Evolutionary conservation across 1,284 basidiomycete species (phyloP).

Genomic region (Leccinum angustisporum): DNA sequence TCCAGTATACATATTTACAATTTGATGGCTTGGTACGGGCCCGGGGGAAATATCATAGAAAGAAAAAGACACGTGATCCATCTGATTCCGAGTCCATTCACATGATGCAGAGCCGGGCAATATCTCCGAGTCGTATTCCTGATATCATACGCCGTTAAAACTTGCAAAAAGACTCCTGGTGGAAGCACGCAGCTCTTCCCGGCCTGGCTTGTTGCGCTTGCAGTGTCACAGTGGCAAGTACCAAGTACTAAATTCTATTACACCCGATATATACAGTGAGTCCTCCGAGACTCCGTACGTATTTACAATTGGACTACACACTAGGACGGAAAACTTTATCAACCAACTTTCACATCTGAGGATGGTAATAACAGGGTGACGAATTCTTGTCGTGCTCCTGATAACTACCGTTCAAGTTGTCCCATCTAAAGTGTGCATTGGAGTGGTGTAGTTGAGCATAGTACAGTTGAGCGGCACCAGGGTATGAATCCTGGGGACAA

Average conservation of each 20-base stretch:
- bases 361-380: background rate
- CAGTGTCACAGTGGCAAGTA: background rate
- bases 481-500: background rate
- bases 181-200: too few relatives aligned
- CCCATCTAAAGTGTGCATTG: background rate
- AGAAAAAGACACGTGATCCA: too few relatives aligned
- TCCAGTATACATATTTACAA: background rate
- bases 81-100: too few relatives aligned
- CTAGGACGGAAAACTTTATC: background rate
- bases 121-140: too few relatives aligned
- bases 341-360: background rate
- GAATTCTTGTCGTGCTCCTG: background rate
- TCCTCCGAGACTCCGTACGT: background rate
- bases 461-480: background rate
- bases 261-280: background rate
- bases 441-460: background rate
- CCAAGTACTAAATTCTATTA: background rate
- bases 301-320: background rate
- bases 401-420: background rate
- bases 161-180: too few relatives aligned
- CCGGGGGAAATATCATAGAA: too few relatives aligned
- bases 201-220: too few relatives aligned
- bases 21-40: background rate
- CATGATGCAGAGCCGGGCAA: too few relatives aligned
- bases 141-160: too few relatives aligned